Evolutionary conservation across 306 rosid species (phyloP).

Genomic region (Spatholobus suberectus): DNA sequence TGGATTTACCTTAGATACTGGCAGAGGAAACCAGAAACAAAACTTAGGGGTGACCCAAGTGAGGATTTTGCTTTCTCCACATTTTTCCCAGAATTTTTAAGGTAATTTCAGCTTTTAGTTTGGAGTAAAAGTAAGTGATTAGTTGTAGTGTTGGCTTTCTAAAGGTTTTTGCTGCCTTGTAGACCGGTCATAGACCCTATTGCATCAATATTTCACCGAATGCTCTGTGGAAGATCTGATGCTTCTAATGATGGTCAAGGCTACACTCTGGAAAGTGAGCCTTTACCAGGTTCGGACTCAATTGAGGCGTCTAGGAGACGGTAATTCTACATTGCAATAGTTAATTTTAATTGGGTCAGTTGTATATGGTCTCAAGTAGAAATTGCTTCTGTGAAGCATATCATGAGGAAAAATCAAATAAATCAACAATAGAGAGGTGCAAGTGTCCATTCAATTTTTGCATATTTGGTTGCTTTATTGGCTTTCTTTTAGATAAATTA

Average conservation of each 20-base stretch:
- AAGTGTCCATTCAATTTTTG: neutral
- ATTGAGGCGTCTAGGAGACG: conserved; percentile 86
- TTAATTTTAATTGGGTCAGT: neutral
- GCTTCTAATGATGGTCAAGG: conserved; percentile 56
- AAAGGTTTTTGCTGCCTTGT: conserved; percentile 29
- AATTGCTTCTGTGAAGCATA: neutral
- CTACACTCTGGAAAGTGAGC: conserved; percentile 55
- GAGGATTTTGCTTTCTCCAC: conserved; percentile 90
- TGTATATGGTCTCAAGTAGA: neutral
- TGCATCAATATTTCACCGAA: conserved; percentile 73
- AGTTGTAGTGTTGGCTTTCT: conserved; percentile 17
- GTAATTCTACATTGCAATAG: conserved; percentile 37
- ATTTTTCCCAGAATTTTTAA: conserved; percentile 77
- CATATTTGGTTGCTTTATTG: neutral
- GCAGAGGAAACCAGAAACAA: conserved; percentile 82
- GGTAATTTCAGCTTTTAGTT: conserved; percentile 49
- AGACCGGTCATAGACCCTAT: conserved; percentile 83
- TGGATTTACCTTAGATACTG: conserved; percentile 95
- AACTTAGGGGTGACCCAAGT: conserved; percentile 84
- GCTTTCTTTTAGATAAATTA: neutral
- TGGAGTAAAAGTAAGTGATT: neutral
- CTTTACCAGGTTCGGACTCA: conserved; percentile 88
- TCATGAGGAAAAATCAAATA: neutral
- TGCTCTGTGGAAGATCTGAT: conserved; percentile 82
- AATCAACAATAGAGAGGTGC: neutral